Evolutionary conservation across 495 filamentous ascomycete species (phyloP).

Genomic region (Daldinia concentrica): DNA sequence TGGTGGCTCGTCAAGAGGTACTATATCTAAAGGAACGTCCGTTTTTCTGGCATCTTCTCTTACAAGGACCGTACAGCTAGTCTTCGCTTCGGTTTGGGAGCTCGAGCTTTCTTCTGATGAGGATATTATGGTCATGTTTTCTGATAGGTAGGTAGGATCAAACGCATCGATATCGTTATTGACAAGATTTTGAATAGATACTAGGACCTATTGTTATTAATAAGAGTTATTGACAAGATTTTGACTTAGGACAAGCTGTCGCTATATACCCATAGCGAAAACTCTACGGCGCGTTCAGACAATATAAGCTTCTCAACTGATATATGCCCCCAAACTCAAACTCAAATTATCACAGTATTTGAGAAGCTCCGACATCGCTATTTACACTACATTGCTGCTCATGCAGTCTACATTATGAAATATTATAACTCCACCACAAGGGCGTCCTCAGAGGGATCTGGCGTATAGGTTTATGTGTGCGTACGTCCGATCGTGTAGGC

Average conservation of each 20-base stretch:
- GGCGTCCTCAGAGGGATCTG: constrained; percentile 8
- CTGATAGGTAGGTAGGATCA: background rate
- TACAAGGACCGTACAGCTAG: background rate
- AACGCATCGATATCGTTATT: background rate
- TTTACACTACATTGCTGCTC: background rate
- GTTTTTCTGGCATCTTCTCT: background rate
- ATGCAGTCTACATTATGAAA: constrained; percentile 14
- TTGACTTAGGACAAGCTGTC: background rate
- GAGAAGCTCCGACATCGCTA: constrained; percentile 27
- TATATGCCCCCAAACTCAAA: constrained; percentile 15
- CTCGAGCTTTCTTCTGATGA: background rate
- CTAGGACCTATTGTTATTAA: background rate
- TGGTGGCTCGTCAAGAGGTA: constrained; percentile 39
- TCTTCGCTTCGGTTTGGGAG: background rate
- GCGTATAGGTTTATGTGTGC: constrained; percentile 2
- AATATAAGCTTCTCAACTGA: background rate
- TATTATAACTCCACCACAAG: constrained; percentile 15
- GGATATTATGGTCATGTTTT: background rate
- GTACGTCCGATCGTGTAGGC: constrained; percentile 12
- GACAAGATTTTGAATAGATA: no score
- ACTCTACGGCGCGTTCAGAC: constrained; percentile 2
- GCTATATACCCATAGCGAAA: background rate
- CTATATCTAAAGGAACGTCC: background rate
- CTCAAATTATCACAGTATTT: constrained; percentile 9
- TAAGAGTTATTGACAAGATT: background rate